These are phyloP conservation scores for Epichloe sylvatica DNA, from an alignment of 2,329 filamentous ascomycete genomes.

Conservation along the genomic window DNA sequence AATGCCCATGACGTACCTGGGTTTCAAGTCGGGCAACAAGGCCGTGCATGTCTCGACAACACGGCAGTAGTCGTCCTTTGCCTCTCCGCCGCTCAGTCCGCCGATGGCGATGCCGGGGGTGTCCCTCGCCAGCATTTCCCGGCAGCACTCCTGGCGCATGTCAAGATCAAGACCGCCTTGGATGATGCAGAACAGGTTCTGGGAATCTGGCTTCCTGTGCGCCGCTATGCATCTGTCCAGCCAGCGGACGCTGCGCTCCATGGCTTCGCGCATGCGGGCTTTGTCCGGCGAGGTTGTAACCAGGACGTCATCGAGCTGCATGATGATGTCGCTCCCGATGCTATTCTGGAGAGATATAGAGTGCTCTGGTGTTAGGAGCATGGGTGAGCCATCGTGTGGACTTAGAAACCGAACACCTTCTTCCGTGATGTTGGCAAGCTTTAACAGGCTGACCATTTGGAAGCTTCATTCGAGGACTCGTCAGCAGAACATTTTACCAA, in stretches of 20 bases:
- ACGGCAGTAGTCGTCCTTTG: constrained; percentile 80
- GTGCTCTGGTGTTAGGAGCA: constrained; percentile 95
- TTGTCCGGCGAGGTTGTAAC: constrained; percentile 88
- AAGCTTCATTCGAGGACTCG: constrained; percentile 47
- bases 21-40: constrained; percentile 76
- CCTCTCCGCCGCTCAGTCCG: constrained; percentile 86
- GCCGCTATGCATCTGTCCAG: constrained; percentile 86
- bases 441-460: constrained; percentile 94
- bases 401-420: constrained; percentile 92
- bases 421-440: constrained; percentile 87
- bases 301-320: constrained; percentile 98
- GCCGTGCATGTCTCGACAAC: constrained; percentile 79
- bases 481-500: not conserved
- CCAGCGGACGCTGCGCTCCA: constrained; percentile 90
- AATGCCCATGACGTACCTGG: constrained; percentile 98
- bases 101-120: constrained; percentile 96
- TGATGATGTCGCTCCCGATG: constrained; percentile 96
- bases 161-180: constrained; percentile 87
- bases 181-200: constrained; percentile 98
- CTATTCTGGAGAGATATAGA: constrained; percentile 93
- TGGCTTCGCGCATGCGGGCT: constrained; percentile 80
- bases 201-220: constrained; percentile 66
- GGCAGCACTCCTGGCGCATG: constrained; percentile 69
- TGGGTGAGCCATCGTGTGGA: constrained; percentile 85
- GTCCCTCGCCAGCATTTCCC: constrained; percentile 78